phyloP scores from a whole-genome alignment of 345 rosid species.

The Geranium rotundifolium region DNA sequence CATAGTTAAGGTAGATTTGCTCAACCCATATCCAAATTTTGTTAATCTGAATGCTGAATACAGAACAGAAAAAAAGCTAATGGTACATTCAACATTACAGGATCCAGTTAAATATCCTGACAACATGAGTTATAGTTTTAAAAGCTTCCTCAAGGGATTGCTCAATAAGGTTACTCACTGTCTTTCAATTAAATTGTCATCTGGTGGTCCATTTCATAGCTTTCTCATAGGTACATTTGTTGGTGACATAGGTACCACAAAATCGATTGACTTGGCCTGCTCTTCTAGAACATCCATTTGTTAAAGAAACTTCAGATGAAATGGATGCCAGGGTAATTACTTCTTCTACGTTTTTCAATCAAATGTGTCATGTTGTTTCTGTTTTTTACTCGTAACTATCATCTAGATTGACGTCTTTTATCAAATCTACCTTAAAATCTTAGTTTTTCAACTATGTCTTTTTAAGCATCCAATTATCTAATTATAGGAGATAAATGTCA shows the following conservation, averaged over 20 bases:
- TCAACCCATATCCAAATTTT: neutral
- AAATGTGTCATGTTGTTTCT: no score
- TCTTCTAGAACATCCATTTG: slow-evolving; percentile 92
- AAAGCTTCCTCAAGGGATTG: slow-evolving; percentile 86
- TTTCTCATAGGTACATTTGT: slow-evolving; percentile 3
- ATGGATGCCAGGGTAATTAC: slow-evolving; percentile 53
- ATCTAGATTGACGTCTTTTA: no score
- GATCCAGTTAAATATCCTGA: slow-evolving; percentile 98
- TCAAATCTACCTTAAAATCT: neutral
- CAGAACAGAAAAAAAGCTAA: slow-evolving; percentile 20
- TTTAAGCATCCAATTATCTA: slow-evolving; percentile 13
- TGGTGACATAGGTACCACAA: slow-evolving; percentile 67
- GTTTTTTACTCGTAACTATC: no score
- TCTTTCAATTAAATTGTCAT: slow-evolving; percentile 5
- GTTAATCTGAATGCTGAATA: neutral
- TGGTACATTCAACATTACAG: slow-evolving; percentile 30
- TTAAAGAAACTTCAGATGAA: slow-evolving; percentile 58
- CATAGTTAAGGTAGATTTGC: slow-evolving; percentile 70
- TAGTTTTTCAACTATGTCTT: slow-evolving; percentile 10
- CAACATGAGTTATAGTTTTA: slow-evolving; percentile 73
- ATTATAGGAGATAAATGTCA: slow-evolving; percentile 39
- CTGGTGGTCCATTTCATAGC: slow-evolving; percentile 4
- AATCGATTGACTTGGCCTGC: slow-evolving; percentile 89
- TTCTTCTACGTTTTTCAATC: neutral
- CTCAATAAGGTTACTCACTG: slow-evolving; percentile 61